phyloP scores from a whole-genome alignment of 2,329 filamentous ascomycete species.

The Penicillium expansum region DNA sequence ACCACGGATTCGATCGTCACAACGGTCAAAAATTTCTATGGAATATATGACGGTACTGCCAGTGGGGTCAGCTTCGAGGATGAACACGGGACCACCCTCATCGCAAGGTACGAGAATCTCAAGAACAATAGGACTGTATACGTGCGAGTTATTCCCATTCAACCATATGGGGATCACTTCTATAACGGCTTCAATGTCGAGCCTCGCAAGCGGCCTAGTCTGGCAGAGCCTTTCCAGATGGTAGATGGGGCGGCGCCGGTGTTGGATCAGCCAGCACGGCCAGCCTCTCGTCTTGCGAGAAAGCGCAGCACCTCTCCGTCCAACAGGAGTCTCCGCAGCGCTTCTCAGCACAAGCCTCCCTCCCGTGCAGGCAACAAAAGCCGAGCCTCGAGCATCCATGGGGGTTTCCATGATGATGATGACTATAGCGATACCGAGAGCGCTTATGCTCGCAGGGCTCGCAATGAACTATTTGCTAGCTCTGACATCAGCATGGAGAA shows the following conservation, averaged over 20 bases:
- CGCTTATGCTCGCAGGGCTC: conserved; percentile 71
- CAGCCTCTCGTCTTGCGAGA: conserved; percentile 67
- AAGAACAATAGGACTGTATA: conserved; percentile 88
- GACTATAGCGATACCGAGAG: conserved; percentile 87
- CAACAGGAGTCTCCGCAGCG: conserved; percentile 70
- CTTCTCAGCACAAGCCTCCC: conserved; percentile 70
- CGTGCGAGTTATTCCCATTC: conserved; percentile 72
- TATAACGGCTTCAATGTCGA: conserved; percentile 50
- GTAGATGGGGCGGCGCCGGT: conserved; percentile 51
- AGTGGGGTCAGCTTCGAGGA: conserved; percentile 95
- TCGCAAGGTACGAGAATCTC: conserved; percentile 95
- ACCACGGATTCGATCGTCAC: conserved; percentile 96
- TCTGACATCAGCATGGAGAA: conserved; percentile 98
- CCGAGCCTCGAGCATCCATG: conserved; percentile 59
- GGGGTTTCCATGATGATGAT: conserved; percentile 65
- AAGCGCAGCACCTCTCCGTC: conserved; percentile 77
- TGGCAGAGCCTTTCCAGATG: conserved; percentile 65
- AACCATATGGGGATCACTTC: conserved; percentile 51
- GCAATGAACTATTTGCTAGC: conserved; percentile 81
- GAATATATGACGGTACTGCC: conserved; percentile 77
- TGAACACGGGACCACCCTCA: conserved; percentile 80
- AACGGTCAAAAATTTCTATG: conserved; percentile 98
- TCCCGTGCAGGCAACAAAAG: conserved; percentile 67
- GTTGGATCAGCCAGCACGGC: conserved; percentile 61
- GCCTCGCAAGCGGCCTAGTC: conserved; percentile 56